A percentile compares a stretch with the other conserved stretches of the same genome.
These are phyloP conservation scores for Saksenaea oblongispora DNA, from an alignment of 371 early-diverging fungal species.

Conservation along the genomic window DNA sequence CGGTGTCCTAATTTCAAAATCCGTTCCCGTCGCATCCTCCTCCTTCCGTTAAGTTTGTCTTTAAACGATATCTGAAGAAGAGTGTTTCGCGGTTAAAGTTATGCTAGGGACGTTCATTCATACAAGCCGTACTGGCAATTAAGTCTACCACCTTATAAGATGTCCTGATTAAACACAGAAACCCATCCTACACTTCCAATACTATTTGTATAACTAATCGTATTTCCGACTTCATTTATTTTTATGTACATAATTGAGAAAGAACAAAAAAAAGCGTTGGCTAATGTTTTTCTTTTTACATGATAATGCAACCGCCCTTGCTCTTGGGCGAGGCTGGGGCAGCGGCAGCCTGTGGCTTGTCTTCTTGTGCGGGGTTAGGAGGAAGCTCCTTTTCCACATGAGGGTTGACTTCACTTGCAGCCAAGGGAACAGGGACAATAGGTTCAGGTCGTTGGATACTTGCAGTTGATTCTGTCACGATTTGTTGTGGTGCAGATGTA, in stretches of 20 bases:
- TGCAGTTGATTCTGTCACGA: not conserved
- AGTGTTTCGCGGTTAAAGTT: too few species aligned
- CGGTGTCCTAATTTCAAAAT: too few species aligned
- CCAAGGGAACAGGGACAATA: slow-evolving; percentile 12
- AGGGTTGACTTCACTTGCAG: slow-evolving; percentile 13
- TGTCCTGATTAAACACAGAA: too few species aligned
- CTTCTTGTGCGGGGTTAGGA: slow-evolving; percentile 1
- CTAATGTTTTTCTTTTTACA: slow-evolving; percentile 4
- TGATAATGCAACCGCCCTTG: slow-evolving; percentile 8
- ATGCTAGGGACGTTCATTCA: too few species aligned
- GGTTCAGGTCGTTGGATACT: slow-evolving; percentile 14
- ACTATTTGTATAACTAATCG: not conserved
- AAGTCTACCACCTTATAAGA: too few species aligned
- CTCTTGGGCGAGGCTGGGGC: not conserved
- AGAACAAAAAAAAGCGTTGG: not conserved
- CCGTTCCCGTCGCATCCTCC: too few species aligned
- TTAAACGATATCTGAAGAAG: too few species aligned
- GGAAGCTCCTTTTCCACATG: not conserved
- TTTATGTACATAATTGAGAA: not conserved
- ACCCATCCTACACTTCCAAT: too few species aligned
- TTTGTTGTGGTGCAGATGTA: not conserved
- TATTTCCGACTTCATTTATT: too few species aligned
- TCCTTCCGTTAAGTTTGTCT: too few species aligned
- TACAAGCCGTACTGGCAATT: too few species aligned
- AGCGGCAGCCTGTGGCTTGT: not conserved